Evolutionary conservation across 2,329 filamentous ascomycete species (phyloP), one percentile per base, ranked within the genome.

Genomic region (Cercospora citrullina): DNA sequence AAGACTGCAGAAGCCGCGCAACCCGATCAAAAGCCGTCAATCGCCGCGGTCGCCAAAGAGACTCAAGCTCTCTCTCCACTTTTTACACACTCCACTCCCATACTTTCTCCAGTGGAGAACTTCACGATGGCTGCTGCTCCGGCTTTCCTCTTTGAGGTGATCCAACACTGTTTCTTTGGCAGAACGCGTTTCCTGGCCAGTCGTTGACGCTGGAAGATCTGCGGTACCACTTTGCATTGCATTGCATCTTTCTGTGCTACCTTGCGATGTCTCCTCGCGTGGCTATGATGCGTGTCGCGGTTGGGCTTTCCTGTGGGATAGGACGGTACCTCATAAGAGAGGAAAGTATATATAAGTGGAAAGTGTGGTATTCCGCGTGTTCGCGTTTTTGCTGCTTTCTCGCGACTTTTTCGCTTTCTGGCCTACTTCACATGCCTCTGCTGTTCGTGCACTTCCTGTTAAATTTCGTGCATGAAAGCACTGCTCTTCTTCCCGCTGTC

Each of bases 11-110:
- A 58, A 31, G 31, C 55, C 55, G 55, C 28, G 12, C 42, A 21
- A 57, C 51, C 28, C 55, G 55, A 58, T 16, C 55, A 59, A 59
- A 59, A 59, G 55, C 55, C 55, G 55, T 59, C 55, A 21, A 59
- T 30, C 55, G 55, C 55, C 55, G 55, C 55, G 55, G 36, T 59
- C 55, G 55, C 2, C 28, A n/a, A n/a, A 33, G 16, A 36, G 3
- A 21, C 18, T 53, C 48, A 23, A 58, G 31, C 51, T 30, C 9
- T 16, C 31, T 36, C 55, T 36, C 31, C 55, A 31, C 55, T 31
- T 59, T 23, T 59, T 8, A n/a, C 1, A 23, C 14, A 59, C 31
- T 33, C 55, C 55, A 59, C 55, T 36, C 28, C 55, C 55, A 23
- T 14, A 23, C 14, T 18, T 33, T 58, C 55, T 58, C 55, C 55